A percentile compares a stretch with the other conserved stretches of the same genome.
phyloP scores from a whole-genome alignment of 805 yeast genomes.

The Wickerhamiella qilinensis region DNA sequence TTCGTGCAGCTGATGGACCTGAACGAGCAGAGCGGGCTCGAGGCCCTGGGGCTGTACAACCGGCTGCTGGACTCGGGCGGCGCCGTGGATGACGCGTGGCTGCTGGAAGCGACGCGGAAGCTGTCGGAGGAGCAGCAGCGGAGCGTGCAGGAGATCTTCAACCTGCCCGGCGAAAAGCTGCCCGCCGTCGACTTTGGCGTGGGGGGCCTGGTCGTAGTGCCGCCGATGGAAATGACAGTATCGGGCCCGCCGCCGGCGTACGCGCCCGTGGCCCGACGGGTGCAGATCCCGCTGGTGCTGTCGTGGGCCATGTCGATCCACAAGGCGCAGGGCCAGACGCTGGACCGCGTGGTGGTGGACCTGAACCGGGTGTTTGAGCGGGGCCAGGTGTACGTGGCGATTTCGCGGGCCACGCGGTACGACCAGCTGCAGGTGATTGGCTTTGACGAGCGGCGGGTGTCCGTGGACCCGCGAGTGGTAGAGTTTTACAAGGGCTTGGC shows the following conservation, averaged over 20 bases:
- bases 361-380: slow-evolving; percentile 61
- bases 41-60: slow-evolving; percentile 10
- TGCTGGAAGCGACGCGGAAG: too few relatives aligned
- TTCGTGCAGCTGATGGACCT: slow-evolving; percentile 7
- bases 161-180: not conserved
- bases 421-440: slow-evolving; percentile 68
- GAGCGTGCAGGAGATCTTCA: not conserved
- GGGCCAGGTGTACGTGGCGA: slow-evolving; percentile 94
- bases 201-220: slow-evolving; percentile 7
- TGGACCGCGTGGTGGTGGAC: slow-evolving; percentile 63
- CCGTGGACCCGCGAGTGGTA: slow-evolving; percentile 53
- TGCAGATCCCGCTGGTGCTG: slow-evolving; percentile 67
- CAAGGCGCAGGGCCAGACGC: slow-evolving; percentile 88
- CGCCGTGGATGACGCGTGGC: slow-evolving; percentile 28
- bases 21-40: not conserved
- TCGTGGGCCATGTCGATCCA: slow-evolving; percentile 96
- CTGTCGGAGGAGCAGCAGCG: not conserved
- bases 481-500: slow-evolving; percentile 58
- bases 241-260: slow-evolving; percentile 5
- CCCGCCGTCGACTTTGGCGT: slow-evolving; percentile 14
- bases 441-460: slow-evolving; percentile 47
- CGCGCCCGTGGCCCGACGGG: slow-evolving; percentile 41
- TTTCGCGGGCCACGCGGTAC: slow-evolving; percentile 76
- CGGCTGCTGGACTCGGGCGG: slow-evolving; percentile 5
- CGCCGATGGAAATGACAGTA: slow-evolving; percentile 8